Percentiles rank a stretch among this genome's conserved stretches.
Conservation (phyloP, 2,329 filamentous ascomycete species). For the Trichoderma afroharzianum region DNA sequence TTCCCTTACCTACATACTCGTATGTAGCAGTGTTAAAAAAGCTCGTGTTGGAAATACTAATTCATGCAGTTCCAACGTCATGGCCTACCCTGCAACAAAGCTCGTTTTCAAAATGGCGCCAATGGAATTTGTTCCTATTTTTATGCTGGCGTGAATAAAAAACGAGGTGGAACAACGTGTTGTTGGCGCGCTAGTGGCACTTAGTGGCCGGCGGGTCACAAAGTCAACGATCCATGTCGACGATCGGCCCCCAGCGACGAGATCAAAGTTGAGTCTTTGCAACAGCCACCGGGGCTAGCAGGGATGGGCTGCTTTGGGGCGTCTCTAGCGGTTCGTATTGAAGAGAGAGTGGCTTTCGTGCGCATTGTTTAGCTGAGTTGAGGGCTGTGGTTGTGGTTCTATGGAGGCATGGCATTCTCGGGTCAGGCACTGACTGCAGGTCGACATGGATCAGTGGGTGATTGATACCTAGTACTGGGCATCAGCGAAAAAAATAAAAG, state of each 20-base stretch:
- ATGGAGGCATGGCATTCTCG: neutral
- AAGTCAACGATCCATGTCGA: slow-evolving; percentile 5
- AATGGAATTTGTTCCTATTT: slow-evolving; percentile 4
- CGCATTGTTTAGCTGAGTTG: neutral
- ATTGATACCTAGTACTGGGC: neutral
- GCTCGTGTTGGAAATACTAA: neutral
- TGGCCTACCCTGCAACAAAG: neutral
- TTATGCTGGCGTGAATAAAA: neutral
- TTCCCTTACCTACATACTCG: neutral
- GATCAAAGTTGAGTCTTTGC: neutral
- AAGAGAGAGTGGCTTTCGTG: neutral
- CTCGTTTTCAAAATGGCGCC: neutral
- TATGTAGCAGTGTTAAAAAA: neutral
- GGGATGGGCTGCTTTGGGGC: neutral
- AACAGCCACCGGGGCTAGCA: slow-evolving; percentile 2
- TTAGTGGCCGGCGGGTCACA: neutral
- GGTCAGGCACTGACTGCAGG: neutral
- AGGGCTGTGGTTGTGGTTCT: neutral
- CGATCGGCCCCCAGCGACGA: neutral
- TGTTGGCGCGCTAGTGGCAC: slow-evolving; percentile 2
- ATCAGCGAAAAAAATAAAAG: neutral
- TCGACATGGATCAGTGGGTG: neutral
- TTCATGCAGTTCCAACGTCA: neutral
- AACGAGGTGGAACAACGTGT: neutral
- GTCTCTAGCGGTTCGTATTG: slow-evolving; percentile 12